Evolutionary conservation across 2,329 filamentous ascomycete species (phyloP).

Genomic region (Fusarium sp.): DNA sequence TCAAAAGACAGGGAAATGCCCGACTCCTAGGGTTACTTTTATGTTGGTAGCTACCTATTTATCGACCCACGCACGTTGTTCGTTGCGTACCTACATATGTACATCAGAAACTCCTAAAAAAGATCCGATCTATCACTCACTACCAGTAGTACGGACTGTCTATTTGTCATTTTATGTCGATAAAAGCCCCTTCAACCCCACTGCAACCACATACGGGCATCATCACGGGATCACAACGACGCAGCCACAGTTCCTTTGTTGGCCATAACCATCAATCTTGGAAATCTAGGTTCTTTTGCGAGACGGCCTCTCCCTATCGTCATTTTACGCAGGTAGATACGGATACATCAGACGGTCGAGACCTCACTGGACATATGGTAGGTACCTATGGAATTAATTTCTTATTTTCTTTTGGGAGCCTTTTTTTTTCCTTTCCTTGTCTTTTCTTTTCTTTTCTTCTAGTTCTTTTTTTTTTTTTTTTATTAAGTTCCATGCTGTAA

Average conservation of each 20-base stretch:
- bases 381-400: neutral
- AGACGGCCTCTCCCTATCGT: neutral
- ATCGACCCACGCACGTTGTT: neutral
- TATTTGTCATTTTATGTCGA: slow-evolving; percentile 5
- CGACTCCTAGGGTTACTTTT: neutral
- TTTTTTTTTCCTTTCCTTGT: neutral
- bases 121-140: slow-evolving; percentile 1
- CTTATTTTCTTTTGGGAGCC: neutral
- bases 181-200: slow-evolving; percentile 8
- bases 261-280: neutral
- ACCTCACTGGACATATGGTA: neutral
- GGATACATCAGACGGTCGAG: neutral
- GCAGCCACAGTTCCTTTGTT: slow-evolving; percentile 7
- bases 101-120: neutral
- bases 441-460: neutral
- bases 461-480: neutral
- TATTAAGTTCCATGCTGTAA: neutral
- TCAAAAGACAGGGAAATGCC: slow-evolving; percentile 9
- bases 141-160: neutral
- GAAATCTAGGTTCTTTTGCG: neutral
- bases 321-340: neutral
- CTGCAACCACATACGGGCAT: slow-evolving; percentile 36
- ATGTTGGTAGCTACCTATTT: neutral
- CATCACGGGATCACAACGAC: slow-evolving; percentile 41
- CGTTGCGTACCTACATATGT: neutral